A percentile compares a stretch with the other conserved stretches of the same genome.
phyloP scores from a whole-genome alignment of 2,329 filamentous ascomycete genomes.

The Parastagonospora nodorum region DNA sequence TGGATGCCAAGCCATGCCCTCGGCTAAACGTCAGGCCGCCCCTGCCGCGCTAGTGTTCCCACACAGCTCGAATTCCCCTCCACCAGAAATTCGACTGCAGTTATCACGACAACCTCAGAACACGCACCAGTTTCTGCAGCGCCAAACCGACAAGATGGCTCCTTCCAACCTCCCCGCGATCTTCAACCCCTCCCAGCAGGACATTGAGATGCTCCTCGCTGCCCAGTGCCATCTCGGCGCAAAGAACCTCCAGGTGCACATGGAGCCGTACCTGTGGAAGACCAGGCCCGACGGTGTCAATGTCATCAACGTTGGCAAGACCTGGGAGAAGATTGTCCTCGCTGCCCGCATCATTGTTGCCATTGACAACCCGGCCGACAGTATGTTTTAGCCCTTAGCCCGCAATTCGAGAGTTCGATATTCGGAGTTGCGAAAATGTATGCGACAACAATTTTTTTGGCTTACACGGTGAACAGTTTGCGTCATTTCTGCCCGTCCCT shows the following conservation, averaged over 20 bases:
- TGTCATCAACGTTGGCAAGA: conserved; percentile 99
- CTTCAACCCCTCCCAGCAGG: conserved; percentile 96
- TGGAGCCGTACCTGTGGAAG: conserved; percentile 99
- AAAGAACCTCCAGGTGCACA: conserved; percentile 99
- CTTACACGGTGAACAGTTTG: conserved; percentile 48
- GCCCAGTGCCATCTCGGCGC: conserved; percentile 95
- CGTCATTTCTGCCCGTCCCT: conserved; percentile 99
- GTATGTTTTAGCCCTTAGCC: conserved; percentile 56
- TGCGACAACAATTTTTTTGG: conserved; percentile 1
- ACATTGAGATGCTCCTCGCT: conserved; percentile 99
- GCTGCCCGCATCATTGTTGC: conserved; percentile 98
- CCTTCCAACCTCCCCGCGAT: conserved; percentile 89
- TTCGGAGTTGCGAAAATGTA: not conserved
- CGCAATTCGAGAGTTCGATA: conserved; percentile 6
- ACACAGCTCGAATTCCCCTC: conserved; percentile 16
- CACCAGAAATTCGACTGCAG: conserved; percentile 28
- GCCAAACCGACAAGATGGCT: conserved; percentile 74
- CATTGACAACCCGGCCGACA: conserved; percentile 99
- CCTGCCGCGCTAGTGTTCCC: conserved; percentile 15
- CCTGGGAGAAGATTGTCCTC: conserved; percentile 99
- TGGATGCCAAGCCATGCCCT: not conserved
- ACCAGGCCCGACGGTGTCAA: conserved; percentile 98
- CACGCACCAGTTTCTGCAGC: conserved; percentile 30
- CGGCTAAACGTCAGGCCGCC: conserved; percentile 3
- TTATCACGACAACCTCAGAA: conserved; percentile 27